Evolutionary conservation across 331 rosid genomes (phyloP), one percentile per base, ranked within the genome.

Genomic region (Quercus tomentella): DNA sequence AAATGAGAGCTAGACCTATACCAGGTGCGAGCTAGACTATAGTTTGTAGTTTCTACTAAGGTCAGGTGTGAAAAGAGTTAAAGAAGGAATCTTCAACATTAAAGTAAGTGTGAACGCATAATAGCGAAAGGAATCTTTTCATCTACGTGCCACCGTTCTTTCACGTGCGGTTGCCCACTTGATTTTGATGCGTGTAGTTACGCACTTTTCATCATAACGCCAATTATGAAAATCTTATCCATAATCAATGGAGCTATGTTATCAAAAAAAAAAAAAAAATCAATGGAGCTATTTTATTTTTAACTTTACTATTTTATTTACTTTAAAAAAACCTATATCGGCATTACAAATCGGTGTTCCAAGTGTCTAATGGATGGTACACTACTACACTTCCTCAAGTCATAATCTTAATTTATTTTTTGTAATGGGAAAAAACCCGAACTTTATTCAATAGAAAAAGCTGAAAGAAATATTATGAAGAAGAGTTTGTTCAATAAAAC

Each of bases 101-200:
- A 43, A 52, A 51, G 62, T 9, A 20, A 7, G 92, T 90, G 94
- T 90, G 94, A 86, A 90, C 92, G 56, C 91, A 81, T 83, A 79
- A 26, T 12, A 0, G 70, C 5, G 71, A 85, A 77, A 58, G 84
- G 92, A 83, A 90, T 90, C 86, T 77, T 6, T 6, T n/a, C 56
- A 26, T 51, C 5, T 69, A 62, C 77, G 76, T 85, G 75, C 71
- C 35, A 12, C 16, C 70, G 41, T 63, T 65, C 43, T 11, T 35
- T 77, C 86, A 75, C 84, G 76, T 82, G 85, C 52, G 61, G 41
- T 82, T 80, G 57, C 76, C 74, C 56, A 23, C 31, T 25, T 26
- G 25, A 31, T 35, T 33, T 56, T 63, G 65, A 67, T 52, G 43
- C 72, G 72, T 56, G 31, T 68, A 51, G 55, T 57, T 43, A 8